Evolutionary conservation across 192 early-diverging fungal genomes (phyloP), one percentile per base, ranked within the genome.

Genomic region (Chytriomyces confervae): DNA sequence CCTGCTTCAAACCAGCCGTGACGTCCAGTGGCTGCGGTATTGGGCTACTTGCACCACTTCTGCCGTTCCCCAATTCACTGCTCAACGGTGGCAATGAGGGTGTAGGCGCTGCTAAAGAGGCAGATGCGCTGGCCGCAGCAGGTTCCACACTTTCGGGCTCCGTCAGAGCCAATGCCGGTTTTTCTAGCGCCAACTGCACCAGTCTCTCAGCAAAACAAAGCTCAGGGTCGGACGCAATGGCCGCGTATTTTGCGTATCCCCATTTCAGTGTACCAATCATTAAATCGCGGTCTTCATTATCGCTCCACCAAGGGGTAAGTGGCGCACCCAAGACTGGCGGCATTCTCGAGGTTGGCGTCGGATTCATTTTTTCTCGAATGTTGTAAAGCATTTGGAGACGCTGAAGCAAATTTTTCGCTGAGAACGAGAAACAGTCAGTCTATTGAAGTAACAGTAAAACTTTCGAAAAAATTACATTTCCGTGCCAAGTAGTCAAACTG

Each of bases 371-470:
- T 63, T 92, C 85, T 0, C 93, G 89, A 65, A 95, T 91, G 6
- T 86, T 84, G 78, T 93, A 89, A 77, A 95, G 82, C 89, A 95
- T 85, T 69, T 91, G 89, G 18, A 95, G 84, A 45, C 94, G 84
- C 1, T 88, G 80, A 8, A 95, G 81, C 46, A 95, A 80, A 69
- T 94, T 95, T 50, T 89, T 88, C 47, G 88, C 86, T 57, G 57
- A 45, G 50, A 49, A 29, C 29, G 45, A 18, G 50, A 13, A 20
- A 76, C 53, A 57, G 53, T 57, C 20, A 57, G 53, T 20, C 2
- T 2, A 20, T 13, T 20, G 16, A 13, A 57, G 53, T 5, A 1
- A 36, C 36, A 36, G 36, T 4, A 20, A n/a, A 48, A 43, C 16
- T 27, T 44, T 79, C 18, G n/a, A 78, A 57, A 49, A 50, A n/a